phyloP scores from a whole-genome alignment of 805 yeast species.

The Candida peoriensis region DNA sequence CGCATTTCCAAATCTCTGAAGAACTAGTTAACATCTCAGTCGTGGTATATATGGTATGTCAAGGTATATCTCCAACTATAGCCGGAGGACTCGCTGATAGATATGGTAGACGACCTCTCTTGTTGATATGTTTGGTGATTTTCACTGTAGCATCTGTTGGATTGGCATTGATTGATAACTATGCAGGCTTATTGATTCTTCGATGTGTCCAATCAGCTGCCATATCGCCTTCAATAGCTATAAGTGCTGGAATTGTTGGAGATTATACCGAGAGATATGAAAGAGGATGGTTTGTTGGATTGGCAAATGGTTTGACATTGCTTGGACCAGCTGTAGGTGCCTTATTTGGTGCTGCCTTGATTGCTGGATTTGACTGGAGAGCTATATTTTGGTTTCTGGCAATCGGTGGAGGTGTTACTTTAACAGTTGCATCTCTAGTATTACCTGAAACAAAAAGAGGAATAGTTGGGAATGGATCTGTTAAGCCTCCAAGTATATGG shows the following conservation, averaged over 20 bases:
- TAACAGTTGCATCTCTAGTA: constrained; percentile 28
- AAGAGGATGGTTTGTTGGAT: constrained; percentile 68
- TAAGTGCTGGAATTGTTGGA: constrained; percentile 66
- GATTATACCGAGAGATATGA: constrained; percentile 62
- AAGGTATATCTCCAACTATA: constrained; percentile 71
- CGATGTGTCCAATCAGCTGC: constrained; percentile 77
- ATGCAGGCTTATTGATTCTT: constrained; percentile 58
- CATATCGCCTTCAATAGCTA: constrained; percentile 69
- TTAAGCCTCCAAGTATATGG: constrained; percentile 39
- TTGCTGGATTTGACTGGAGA: constrained; percentile 59
- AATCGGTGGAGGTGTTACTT: constrained; percentile 50
- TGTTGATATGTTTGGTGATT: constrained; percentile 46
- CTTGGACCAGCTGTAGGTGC: constrained; percentile 80
- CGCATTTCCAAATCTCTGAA: constrained; percentile 48
- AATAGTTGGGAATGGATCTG: constrained; percentile 71
- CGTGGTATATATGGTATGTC: constrained; percentile 70
- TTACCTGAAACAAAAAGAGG: constrained; percentile 75
- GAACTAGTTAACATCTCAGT: constrained; percentile 65
- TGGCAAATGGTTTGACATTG: constrained; percentile 58
- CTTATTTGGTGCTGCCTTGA: constrained; percentile 45
- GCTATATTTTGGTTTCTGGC: constrained; percentile 75
- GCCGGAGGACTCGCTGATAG: constrained; percentile 66
- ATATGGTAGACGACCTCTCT: constrained; percentile 67
- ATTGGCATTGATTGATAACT: constrained; percentile 51
- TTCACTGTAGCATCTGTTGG: constrained; percentile 63